phyloP scores from a whole-genome alignment of 805 yeast genomes.

The Wickerhamiella lipophila region DNA sequence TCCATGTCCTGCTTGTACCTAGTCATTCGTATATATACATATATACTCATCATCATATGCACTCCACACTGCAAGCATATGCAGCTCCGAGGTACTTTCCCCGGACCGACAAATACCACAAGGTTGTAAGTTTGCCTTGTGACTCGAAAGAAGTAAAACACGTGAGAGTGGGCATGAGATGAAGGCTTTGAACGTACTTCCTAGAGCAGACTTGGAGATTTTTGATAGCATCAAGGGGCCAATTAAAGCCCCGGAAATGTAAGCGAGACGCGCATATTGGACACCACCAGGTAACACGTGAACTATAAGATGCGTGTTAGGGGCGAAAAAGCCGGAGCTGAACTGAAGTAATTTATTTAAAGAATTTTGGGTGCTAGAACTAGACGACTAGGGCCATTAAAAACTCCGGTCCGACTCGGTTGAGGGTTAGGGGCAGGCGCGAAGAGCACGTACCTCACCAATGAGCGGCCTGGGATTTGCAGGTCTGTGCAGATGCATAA shows the following conservation, averaged over 20 bases:
- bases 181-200: background rate
- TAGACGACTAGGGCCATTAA: background rate
- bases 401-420: conserved; percentile 13
- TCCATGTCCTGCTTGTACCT: no score
- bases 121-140: background rate
- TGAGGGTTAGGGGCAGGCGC: conserved; percentile 10
- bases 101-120: background rate
- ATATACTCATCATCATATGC: background rate
- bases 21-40: background rate
- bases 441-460: background rate
- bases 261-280: background rate
- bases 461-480: conserved; percentile 9
- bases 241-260: background rate
- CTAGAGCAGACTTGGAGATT: background rate
- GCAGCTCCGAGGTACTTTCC: conserved; percentile 2
- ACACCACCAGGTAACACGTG: background rate
- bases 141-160: background rate
- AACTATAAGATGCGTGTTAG: background rate
- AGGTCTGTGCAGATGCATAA: conserved; percentile 9
- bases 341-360: background rate
- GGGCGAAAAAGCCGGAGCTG: background rate
- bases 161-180: background rate
- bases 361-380: background rate
- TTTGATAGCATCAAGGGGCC: background rate
- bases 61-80: conserved; percentile 8